Evolutionary conservation across 1,284 basidiomycete species (phyloP).

Genomic region (Volvariella surrecta): DNA sequence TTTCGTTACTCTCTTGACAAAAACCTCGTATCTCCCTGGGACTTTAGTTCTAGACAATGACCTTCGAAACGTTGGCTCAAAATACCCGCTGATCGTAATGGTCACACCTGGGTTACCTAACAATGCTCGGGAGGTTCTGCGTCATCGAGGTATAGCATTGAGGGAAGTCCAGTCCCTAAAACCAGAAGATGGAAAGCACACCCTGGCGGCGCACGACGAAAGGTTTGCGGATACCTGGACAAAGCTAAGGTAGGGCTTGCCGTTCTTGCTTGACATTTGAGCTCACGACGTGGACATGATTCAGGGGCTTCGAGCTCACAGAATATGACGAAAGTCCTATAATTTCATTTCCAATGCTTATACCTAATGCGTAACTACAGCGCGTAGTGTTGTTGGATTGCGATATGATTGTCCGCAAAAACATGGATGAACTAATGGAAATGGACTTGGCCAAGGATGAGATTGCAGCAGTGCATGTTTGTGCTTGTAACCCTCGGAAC

Average conservation of each 20-base stretch:
- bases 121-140: constrained; percentile 46
- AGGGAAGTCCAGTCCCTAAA: constrained; percentile 53
- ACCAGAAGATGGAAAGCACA: constrained; percentile 44
- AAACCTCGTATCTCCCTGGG: constrained; percentile 60
- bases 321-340: constrained; percentile 57
- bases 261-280: not conserved
- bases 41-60: constrained; percentile 67
- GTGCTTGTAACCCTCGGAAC: constrained; percentile 88
- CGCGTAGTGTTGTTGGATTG: constrained; percentile 82
- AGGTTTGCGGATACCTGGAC: constrained; percentile 88
- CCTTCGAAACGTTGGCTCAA: constrained; percentile 53
- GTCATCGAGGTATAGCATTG: constrained; percentile 42
- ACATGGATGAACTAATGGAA: constrained; percentile 91
- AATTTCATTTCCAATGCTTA: constrained; percentile 1
- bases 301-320: constrained; percentile 65
- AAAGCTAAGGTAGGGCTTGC: constrained; percentile 69
- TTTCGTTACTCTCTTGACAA: constrained; percentile 36
- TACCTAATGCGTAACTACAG: constrained; percentile 26
- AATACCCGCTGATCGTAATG: constrained; percentile 81
- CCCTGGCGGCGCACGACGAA: constrained; percentile 41
- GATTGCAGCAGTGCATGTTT: constrained; percentile 85
- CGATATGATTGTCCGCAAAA: constrained; percentile 83
- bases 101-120: constrained; percentile 55
- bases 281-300: not conserved
- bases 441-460: constrained; percentile 56